A percentile compares a stretch with the other conserved stretches of the same genome.
phyloP scores from a whole-genome alignment of 192 early-diverging fungal species.

The Entomortierella beljakovae region DNA sequence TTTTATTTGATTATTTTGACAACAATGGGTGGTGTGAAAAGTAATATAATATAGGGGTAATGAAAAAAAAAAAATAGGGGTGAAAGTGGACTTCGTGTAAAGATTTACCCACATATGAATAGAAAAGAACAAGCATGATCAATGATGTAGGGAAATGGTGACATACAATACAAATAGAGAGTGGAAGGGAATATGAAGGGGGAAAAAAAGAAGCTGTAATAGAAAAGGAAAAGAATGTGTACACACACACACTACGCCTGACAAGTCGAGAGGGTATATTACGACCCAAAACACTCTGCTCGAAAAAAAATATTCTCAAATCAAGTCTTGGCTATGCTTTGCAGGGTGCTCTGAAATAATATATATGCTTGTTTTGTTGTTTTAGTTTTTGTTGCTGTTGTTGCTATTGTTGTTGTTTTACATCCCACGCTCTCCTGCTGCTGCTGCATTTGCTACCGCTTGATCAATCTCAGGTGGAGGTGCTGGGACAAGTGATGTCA shows the following conservation, averaged over 20 bases:
- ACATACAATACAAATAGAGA: too few species aligned
- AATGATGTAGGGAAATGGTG: too few species aligned
- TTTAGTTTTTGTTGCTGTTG: too few species aligned
- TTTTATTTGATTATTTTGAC: too few species aligned
- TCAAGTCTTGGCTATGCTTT: background rate
- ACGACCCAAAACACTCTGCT: background rate
- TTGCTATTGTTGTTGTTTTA: slow-evolving; percentile 32
- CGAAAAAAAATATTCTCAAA: background rate
- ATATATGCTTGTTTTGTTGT: slow-evolving; percentile 45
- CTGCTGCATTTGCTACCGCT: slow-evolving; percentile 37
- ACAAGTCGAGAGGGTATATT: slow-evolving; percentile 2
- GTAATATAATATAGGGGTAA: background rate
- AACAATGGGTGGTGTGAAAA: too few species aligned
- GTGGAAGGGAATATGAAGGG: too few species aligned
- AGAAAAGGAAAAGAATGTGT: too few species aligned
- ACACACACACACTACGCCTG: too few species aligned
- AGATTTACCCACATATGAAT: background rate
- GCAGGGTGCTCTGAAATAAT: background rate
- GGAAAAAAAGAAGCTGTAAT: too few species aligned
- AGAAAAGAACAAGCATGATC: background rate
- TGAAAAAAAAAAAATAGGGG: background rate
- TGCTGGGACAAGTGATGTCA: slow-evolving; percentile 55
- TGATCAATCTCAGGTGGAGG: slow-evolving; percentile 51
- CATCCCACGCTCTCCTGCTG: slow-evolving; percentile 40
- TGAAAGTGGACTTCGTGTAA: background rate